A percentile compares a stretch with the other conserved stretches of the same genome.
Conservation (phyloP, 805 yeast species). For the Nakazawaea laoshanensis region DNA sequence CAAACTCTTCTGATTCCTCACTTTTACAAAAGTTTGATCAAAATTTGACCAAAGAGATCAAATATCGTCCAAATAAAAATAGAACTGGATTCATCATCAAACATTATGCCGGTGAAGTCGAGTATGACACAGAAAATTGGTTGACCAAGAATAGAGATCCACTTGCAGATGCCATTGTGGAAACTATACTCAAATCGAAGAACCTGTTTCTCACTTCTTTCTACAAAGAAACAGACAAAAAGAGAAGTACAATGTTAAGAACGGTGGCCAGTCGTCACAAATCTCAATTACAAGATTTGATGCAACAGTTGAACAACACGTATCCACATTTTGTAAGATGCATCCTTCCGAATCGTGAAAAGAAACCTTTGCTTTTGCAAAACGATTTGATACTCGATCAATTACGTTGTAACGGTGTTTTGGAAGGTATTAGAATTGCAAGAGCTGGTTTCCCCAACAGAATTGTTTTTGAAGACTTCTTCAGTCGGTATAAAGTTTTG, state of each 20-base stretch:
- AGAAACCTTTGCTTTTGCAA: slow-evolving; percentile 64
- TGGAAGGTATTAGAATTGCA: slow-evolving; percentile 96
- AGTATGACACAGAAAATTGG: slow-evolving; percentile 89
- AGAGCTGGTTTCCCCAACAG: slow-evolving; percentile 96
- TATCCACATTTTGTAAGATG: slow-evolving; percentile 97
- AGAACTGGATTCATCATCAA: slow-evolving; percentile 73
- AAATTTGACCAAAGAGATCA: slow-evolving; percentile 40
- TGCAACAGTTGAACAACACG: slow-evolving; percentile 67
- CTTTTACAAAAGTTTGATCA: slow-evolving; percentile 72
- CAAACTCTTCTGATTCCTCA: slow-evolving; percentile 76
- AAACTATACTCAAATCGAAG: slow-evolving; percentile 42
- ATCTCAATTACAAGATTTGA: slow-evolving; percentile 66
- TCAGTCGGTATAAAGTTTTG: slow-evolving; percentile 65
- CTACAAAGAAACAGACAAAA: slow-evolving; percentile 27
- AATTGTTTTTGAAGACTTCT: slow-evolving; percentile 75
- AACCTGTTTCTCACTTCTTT: slow-evolving; percentile 48
- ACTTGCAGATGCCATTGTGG: slow-evolving; percentile 64
- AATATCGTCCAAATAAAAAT: slow-evolving; percentile 67
- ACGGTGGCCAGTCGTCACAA: slow-evolving; percentile 88
- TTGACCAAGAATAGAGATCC: slow-evolving; percentile 93
- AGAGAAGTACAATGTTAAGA: slow-evolving; percentile 35
- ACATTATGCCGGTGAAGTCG: slow-evolving; percentile 97
- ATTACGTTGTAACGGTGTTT: slow-evolving; percentile 91
- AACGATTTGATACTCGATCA: slow-evolving; percentile 77
- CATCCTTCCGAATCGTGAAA: slow-evolving; percentile 79